A percentile compares a stretch with the other conserved stretches of the same genome.
Conservation (phyloP, 352 stramenopile genomes). For the Globisporangium camurandrum region DNA sequence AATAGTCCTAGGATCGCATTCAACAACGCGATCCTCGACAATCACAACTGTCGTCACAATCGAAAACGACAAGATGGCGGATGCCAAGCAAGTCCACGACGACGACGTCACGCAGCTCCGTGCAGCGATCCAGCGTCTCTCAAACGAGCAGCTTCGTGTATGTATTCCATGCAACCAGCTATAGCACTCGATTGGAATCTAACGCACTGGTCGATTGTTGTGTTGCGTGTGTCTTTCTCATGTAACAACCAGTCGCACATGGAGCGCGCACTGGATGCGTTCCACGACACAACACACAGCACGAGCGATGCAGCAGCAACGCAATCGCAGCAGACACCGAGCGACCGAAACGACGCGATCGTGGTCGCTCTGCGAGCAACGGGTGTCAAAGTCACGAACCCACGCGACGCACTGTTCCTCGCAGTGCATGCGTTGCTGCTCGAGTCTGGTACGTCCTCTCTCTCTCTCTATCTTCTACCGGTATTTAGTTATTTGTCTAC, state of each 20-base stretch:
- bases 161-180: too few species aligned
- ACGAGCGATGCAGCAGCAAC: slow-evolving; percentile 5
- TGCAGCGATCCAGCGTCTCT: slow-evolving; percentile 23
- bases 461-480: background rate
- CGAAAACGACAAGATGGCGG: background rate
- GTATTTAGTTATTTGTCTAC: slow-evolving; percentile 4
- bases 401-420: slow-evolving; percentile 63
- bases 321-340: slow-evolving; percentile 8
- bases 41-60: too few species aligned
- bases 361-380: slow-evolving; percentile 33
- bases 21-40: too few species aligned
- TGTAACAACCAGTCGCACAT: slow-evolving; percentile 48
- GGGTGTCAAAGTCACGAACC: slow-evolving; percentile 29
- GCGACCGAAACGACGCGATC: slow-evolving; percentile 39
- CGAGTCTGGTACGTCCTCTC: slow-evolving; percentile 40
- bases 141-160: slow-evolving; percentile 29
- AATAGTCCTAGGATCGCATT: too few species aligned
- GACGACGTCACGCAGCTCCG: slow-evolving; percentile 29
- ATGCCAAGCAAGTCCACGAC: slow-evolving; percentile 4
- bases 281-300: slow-evolving; percentile 8
- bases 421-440: slow-evolving; percentile 61
- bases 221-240: background rate
- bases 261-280: slow-evolving; percentile 44
- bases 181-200: too few species aligned
- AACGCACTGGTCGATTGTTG: background rate